These are phyloP conservation scores for Cladosporium sp. DNA, from an alignment of 2,329 filamentous ascomycete genomes.

Conservation along the genomic window DNA sequence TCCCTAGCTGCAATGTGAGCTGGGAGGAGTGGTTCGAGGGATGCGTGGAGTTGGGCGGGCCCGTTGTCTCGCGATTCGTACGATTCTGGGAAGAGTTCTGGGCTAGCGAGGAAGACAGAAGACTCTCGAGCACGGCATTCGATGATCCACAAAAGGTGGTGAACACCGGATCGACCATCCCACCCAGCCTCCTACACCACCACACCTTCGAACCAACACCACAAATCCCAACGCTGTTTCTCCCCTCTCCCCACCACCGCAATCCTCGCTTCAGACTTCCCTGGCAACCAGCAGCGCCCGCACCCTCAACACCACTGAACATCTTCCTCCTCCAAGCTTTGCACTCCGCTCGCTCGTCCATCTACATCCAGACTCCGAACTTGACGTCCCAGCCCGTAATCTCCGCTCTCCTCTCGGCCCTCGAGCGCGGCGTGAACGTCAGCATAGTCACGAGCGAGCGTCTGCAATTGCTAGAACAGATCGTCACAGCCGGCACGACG, in stretches of 20 bases:
- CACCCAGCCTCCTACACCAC: background rate
- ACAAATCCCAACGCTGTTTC: conserved; percentile 39
- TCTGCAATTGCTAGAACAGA: conserved; percentile 63
- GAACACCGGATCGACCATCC: no score
- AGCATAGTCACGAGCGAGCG: conserved; percentile 30
- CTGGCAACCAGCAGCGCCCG: conserved; percentile 38
- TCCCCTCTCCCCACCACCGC: conserved; percentile 69
- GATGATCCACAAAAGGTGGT: background rate
- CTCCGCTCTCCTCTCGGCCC: conserved; percentile 55
- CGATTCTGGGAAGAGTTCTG: conserved; percentile 68
- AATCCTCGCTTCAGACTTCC: conserved; percentile 62
- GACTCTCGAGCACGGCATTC: background rate
- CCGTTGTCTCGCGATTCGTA: conserved; percentile 58
- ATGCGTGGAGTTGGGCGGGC: conserved; percentile 62
- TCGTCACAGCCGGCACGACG: conserved; percentile 73
- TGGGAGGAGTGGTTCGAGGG: conserved; percentile 88
- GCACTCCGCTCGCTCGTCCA: conserved; percentile 51
- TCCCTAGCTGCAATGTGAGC: conserved; percentile 80
- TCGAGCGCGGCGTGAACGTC: conserved; percentile 65
- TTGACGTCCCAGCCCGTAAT: conserved; percentile 65
- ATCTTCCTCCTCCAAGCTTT: conserved; percentile 60
- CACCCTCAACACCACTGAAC: conserved; percentile 66
- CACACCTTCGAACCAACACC: background rate
- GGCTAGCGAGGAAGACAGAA: conserved; percentile 38
- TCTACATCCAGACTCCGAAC: conserved; percentile 75